Base-by-base conservation (phyloP, 2,329 filamentous ascomycete genomes). In the Lachnellula subtilissima region DNA sequence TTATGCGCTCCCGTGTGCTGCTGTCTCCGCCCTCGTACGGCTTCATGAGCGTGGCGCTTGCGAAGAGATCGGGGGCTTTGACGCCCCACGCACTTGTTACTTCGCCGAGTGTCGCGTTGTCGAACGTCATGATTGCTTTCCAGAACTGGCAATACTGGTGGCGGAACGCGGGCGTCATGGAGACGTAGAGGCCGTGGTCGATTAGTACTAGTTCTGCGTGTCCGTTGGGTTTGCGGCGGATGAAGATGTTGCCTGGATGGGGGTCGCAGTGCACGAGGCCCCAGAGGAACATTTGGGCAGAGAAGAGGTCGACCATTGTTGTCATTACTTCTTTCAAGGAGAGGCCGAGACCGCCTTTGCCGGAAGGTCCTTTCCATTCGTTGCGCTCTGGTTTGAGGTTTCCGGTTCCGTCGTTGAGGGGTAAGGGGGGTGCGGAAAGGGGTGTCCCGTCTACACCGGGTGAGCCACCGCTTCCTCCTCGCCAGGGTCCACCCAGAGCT, bases 211-310 rank as follows among this genome's bases (percentile, higher is more conserved):
- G 81, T 75, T 99, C 91, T 0, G 93, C 81, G 45, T 84, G 81
- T n/a, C 93, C 93, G 45, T 80, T 86, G 1, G 91, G 88, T 15
- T 90, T 78, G 8, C 94, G 87, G 8, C 94, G 88, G 68, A 97
- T 87, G 75, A 99, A 96, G 71, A 97, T 94, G 74, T 99, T 99
- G 28, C 93, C 93, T 1, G 94, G 94, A 69, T 99, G 94, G 9
- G 94, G 94, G 71, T 99, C 94, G 74, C 93, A 97, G 75, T 99
- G 93, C 0, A 97, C 89, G 45, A 89, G 82, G 12, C 94, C 94
- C 89, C 91, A 97, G 62, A 96, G 87, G 77, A 97, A 99, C 81
- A 97, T 97, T 70, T 97, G 93, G 2, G 91, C 92, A n/a, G 87
- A 89, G 76, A 97, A 99, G 36, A 97, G 81, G 70, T 97, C 93